Percentiles rank a stretch among this genome's conserved stretches.
phyloP scores from a whole-genome alignment of 2,329 filamentous ascomycete genomes.

The Ascochyta pisi region DNA sequence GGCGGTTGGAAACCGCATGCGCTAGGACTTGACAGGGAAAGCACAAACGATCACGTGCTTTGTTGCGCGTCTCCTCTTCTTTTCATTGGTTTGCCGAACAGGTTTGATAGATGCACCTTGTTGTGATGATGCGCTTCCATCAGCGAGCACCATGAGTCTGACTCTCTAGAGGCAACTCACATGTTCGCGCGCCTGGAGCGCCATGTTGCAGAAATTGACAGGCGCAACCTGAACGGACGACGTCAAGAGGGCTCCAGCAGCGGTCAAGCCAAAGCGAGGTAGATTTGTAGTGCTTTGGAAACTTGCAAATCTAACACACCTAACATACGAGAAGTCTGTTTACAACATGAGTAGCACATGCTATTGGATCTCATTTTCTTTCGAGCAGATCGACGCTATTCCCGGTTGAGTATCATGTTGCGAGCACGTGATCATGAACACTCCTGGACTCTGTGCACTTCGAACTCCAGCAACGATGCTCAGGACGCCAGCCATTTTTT shows the following conservation, averaged over 20 bases:
- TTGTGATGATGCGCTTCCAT: neutral
- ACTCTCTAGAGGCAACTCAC: too few relatives aligned
- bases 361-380: neutral
- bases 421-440: conserved; percentile 29
- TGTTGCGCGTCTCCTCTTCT: neutral
- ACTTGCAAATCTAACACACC: too few relatives aligned
- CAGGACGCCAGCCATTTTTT: conserved; percentile 6
- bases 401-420: conserved; percentile 26
- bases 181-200: too few relatives aligned
- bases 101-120: neutral
- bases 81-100: neutral
- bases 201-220: too few relatives aligned
- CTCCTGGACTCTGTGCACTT: conserved; percentile 4
- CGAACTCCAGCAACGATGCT: conserved; percentile 4
- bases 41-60: conserved; percentile 7
- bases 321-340: too few relatives aligned
- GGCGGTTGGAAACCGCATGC: neutral
- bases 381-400: conserved; percentile 3
- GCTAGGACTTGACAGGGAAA: neutral
- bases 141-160: neutral
- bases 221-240: too few relatives aligned
- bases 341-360: too few relatives aligned
- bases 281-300: too few relatives aligned
- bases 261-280: too few relatives aligned
- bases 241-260: too few relatives aligned